Evolutionary conservation across 768 basidiomycete species (phyloP).

Genomic region (Kwoniella mangroviensis): DNA sequence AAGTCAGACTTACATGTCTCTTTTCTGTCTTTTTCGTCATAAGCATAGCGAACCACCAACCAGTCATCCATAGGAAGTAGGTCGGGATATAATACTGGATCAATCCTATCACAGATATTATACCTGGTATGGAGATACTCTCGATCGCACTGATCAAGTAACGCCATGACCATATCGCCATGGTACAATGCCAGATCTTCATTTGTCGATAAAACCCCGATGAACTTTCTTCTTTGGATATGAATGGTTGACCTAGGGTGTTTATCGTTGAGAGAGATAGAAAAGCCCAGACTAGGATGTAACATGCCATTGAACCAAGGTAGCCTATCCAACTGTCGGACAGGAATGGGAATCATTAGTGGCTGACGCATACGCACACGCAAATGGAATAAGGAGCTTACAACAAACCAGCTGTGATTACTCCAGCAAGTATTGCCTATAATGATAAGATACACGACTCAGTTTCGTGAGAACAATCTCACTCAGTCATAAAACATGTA

Average conservation of each 20-base stretch:
- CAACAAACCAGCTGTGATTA: conserved; percentile 25
- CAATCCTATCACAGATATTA: conserved; percentile 38
- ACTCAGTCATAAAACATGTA: background rate
- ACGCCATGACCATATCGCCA: conserved; percentile 52
- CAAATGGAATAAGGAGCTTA: conserved; percentile 4
- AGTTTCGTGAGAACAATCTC: background rate
- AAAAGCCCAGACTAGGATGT: conserved; percentile 37
- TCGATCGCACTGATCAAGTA: conserved; percentile 45
- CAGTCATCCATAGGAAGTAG: conserved; percentile 49
- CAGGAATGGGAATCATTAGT: background rate
- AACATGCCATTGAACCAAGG: conserved; percentile 37
- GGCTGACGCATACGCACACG: background rate
- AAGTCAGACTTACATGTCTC: conserved; percentile 31
- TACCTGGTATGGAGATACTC: conserved; percentile 38
- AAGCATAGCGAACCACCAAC: conserved; percentile 45
- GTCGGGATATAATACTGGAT: conserved; percentile 42
- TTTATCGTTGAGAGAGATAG: conserved; percentile 40
- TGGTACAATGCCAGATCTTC: conserved; percentile 46
- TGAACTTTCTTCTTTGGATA: conserved; percentile 20
- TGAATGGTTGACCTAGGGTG: conserved; percentile 22
- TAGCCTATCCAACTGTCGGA: conserved; percentile 41
- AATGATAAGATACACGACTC: background rate
- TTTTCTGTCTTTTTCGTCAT: conserved; percentile 42
- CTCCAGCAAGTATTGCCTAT: conserved; percentile 26
- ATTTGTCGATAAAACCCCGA: conserved; percentile 34